Evolutionary conservation across 2,329 filamentous ascomycete genomes (phyloP).

Genomic region (Verticillium nubilum): DNA sequence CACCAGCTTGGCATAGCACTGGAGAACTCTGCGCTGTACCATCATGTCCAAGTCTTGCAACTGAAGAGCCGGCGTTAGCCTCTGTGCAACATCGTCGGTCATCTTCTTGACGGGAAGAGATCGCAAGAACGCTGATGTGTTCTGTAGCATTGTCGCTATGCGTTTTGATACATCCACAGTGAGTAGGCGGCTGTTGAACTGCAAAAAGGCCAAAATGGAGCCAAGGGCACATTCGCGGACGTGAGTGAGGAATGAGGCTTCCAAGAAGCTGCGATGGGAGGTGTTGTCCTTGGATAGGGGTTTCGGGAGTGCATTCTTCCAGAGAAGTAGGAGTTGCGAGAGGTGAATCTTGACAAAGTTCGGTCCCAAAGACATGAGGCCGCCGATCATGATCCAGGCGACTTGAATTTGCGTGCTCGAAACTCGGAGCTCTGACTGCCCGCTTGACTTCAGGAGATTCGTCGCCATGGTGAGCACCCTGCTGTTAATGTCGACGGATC

Average conservation of each 20-base stretch:
- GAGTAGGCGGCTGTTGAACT: conserved; percentile 86
- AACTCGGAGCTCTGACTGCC: conserved; percentile 82
- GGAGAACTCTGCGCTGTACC: conserved; percentile 86
- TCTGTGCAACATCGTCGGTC: conserved; percentile 79
- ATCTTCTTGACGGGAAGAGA: conserved; percentile 78
- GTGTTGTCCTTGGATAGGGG: conserved; percentile 91
- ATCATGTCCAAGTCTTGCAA: conserved; percentile 87
- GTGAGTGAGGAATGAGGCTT: conserved; percentile 89
- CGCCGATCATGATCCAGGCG: conserved; percentile 94
- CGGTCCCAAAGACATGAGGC: conserved; percentile 90
- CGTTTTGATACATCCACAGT: conserved; percentile 93
- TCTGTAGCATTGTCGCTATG: conserved; percentile 90
- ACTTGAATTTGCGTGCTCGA: conserved; percentile 96
- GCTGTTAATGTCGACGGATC: conserved; percentile 92
- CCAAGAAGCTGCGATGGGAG: conserved; percentile 73
- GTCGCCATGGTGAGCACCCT: conserved; percentile 88
- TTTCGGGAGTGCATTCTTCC: conserved; percentile 96
- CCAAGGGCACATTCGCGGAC: conserved; percentile 91
- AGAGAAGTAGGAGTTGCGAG: conserved; percentile 84
- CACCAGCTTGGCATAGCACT: conserved; percentile 90
- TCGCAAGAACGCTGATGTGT: conserved; percentile 84
- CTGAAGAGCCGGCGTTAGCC: conserved; percentile 79
- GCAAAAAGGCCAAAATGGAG: conserved; percentile 84
- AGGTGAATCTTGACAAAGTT: conserved; percentile 99
- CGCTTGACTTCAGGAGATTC: conserved; percentile 84